These are phyloP conservation scores for Chionographis japonica DNA, from an alignment of 106 monocot genomes.

Conservation along the genomic window DNA sequence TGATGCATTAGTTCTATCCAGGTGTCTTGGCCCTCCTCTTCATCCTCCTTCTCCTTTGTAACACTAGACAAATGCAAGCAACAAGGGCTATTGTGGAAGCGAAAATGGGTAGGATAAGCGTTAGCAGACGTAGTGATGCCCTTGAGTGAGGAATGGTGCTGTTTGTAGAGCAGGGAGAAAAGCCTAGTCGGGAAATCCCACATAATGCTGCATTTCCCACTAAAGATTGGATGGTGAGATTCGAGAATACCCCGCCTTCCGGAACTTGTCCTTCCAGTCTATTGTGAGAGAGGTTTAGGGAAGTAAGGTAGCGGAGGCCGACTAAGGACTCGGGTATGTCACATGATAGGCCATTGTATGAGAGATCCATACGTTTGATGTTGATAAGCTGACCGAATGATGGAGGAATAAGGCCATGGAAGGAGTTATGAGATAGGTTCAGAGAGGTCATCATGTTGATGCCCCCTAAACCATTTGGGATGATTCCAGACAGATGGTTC, in stretches of 20 bases:
- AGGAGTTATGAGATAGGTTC: neutral
- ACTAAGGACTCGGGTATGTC: slow-evolving; percentile 10
- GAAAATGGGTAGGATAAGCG: slow-evolving; percentile 1
- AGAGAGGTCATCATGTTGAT: neutral
- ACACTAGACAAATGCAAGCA: neutral
- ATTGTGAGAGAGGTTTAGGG: slow-evolving; percentile 15
- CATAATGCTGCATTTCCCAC: slow-evolving; percentile 14
- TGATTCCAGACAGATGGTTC: too few relatives aligned
- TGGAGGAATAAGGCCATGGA: slow-evolving; percentile 6
- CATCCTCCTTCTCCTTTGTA: neutral
- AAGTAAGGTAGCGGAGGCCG: neutral
- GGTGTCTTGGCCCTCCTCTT: too few relatives aligned
- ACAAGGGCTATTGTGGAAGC: neutral
- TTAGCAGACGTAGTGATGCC: neutral
- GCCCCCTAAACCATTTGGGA: neutral
- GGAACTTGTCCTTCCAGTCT: slow-evolving; percentile 15
- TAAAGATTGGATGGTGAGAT: slow-evolving; percentile 9
- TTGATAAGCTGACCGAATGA: neutral
- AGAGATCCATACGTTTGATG: slow-evolving; percentile 10
- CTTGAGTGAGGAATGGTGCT: neutral
- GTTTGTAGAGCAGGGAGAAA: neutral
- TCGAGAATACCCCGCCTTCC: slow-evolving; percentile 5
- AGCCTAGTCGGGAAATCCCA: slow-evolving; percentile 1
- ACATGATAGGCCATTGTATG: slow-evolving; percentile 2
- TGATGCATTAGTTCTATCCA: neutral